A percentile compares a stretch with the other conserved stretches of the same genome.
phyloP scores from a whole-genome alignment of 2,329 filamentous ascomycete genomes.

The Ilyonectria sp. region DNA sequence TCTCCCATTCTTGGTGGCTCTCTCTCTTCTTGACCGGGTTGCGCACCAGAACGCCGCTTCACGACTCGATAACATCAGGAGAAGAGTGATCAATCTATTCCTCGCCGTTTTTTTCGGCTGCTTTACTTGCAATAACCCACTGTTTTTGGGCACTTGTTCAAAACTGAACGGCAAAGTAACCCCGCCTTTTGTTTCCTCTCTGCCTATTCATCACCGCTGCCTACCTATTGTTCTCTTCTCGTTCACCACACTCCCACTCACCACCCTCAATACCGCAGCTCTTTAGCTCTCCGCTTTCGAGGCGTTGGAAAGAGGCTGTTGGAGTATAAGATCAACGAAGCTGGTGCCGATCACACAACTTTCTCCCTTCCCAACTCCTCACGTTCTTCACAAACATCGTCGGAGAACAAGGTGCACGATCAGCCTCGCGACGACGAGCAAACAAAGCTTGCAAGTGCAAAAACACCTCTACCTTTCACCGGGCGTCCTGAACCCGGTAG shows the following conservation, averaged over 20 bases:
- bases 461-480: conserved; percentile 28
- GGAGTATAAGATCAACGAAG: neutral
- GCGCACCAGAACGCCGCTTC: neutral
- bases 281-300: neutral
- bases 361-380: neutral
- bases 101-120: neutral
- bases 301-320: neutral
- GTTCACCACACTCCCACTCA: neutral
- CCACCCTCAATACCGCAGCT: neutral
- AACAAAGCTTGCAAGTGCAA: conserved; percentile 11
- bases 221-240: neutral
- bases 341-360: neutral
- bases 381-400: neutral
- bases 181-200: neutral
- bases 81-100: neutral
- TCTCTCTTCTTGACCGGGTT: neutral
- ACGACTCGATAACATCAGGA: neutral
- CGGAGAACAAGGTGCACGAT: neutral
- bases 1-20: too few relatives aligned
- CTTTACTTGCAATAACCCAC: neutral
- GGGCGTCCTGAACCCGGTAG: neutral
- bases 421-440: neutral
- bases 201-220: neutral
- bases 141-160: neutral
- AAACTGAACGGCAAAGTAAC: neutral